Conservation (phyloP, 225 moss, liverwort and hornwort genomes). For the Rhytidiadelphus loreus region DNA sequence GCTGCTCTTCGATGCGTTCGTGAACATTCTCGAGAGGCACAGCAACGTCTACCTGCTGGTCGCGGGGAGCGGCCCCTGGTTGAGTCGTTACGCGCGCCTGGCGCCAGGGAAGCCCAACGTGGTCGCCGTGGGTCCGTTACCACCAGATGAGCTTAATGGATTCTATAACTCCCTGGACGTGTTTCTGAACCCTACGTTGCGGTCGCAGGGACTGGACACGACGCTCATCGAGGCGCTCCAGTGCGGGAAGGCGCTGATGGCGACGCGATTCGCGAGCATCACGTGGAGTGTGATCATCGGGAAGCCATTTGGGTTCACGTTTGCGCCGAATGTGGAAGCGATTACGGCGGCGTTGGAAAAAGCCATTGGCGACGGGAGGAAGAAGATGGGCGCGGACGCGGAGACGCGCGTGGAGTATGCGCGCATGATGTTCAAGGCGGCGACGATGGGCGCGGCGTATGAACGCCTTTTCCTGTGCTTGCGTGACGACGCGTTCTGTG, state of each 20-base stretch:
- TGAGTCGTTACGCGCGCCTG: background rate
- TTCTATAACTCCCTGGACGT: constrained; percentile 1
- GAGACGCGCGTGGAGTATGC: background rate
- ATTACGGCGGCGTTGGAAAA: background rate
- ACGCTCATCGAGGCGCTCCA: background rate
- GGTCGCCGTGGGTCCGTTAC: background rate
- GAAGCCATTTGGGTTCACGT: background rate
- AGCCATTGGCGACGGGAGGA: background rate
- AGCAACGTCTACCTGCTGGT: background rate
- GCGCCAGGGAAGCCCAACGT: background rate
- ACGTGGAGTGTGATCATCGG: background rate
- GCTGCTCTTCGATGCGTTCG: background rate
- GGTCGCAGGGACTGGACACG: background rate
- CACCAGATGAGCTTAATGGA: background rate
- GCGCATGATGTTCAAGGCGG: background rate
- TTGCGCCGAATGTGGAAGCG: background rate
- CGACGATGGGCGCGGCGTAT: background rate
- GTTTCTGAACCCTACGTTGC: background rate
- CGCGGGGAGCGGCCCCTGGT: background rate
- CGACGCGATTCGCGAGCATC: background rate
- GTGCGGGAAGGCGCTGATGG: background rate
- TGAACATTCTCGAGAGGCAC: background rate
- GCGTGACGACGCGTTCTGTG: background rate
- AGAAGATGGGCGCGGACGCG: background rate
- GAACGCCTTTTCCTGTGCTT: constrained; percentile 4